A percentile compares a stretch with the other conserved stretches of the same genome.
phyloP scores from a whole-genome alignment of 768 basidiomycete species.

The Tylopilus cervinicoccineus region DNA sequence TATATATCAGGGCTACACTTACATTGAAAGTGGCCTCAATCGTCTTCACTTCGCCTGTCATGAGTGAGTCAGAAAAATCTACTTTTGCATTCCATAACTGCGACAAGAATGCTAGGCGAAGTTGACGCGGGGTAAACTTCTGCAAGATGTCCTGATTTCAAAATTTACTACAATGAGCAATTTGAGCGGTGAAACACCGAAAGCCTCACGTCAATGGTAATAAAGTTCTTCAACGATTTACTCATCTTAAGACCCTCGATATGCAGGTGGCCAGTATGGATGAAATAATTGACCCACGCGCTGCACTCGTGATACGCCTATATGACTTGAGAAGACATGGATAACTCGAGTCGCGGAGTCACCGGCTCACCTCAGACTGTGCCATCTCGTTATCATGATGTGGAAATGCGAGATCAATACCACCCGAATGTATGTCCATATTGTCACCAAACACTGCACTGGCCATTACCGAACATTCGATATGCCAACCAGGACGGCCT shows the following conservation, averaged over 20 bases:
- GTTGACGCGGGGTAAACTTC: constrained; percentile 79
- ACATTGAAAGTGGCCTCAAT: constrained; percentile 87
- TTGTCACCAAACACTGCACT: constrained; percentile 58
- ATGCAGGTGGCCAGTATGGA: constrained; percentile 97
- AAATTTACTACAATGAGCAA: constrained; percentile 2
- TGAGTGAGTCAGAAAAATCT: constrained; percentile 88
- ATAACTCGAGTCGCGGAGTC: constrained; percentile 2
- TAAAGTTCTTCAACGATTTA: constrained; percentile 98
- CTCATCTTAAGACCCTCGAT: constrained; percentile 99
- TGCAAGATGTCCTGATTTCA: constrained; percentile 72
- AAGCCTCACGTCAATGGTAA: constrained; percentile 80
- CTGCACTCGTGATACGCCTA: constrained; percentile 91
- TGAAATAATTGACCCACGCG: constrained; percentile 98
- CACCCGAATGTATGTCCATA: constrained; percentile 98
- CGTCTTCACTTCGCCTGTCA: constrained; percentile 85
- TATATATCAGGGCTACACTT: constrained; percentile 23
- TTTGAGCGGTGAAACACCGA: not conserved
- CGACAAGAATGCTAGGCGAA: constrained; percentile 86
- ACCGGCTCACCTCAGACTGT: constrained; percentile 75
- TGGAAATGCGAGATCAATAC: constrained; percentile 96
- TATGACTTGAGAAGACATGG: constrained; percentile 8
- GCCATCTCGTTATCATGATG: constrained; percentile 99
- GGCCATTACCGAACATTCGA: constrained; percentile 99
- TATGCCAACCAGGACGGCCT: constrained; percentile 97
- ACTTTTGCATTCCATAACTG: constrained; percentile 91